phyloP scores from a whole-genome alignment of 805 yeast genomes.

The Candida silvatica region DNA sequence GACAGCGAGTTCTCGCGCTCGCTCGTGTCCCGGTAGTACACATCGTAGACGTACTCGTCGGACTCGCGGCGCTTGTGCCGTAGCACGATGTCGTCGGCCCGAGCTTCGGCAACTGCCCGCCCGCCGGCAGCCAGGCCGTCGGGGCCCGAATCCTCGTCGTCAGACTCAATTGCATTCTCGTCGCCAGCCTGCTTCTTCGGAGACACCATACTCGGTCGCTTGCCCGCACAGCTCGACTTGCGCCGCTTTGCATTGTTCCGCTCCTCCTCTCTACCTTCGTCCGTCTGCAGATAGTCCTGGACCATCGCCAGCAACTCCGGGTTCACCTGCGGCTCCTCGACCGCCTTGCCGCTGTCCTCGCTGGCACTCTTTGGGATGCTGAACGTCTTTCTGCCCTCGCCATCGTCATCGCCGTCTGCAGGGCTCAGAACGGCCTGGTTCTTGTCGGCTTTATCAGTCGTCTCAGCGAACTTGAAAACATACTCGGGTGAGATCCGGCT shows the following conservation, averaged over 20 bases:
- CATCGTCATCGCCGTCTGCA: not conserved
- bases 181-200: not conserved
- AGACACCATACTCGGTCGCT: constrained; percentile 2
- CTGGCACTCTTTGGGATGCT: not conserved
- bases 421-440: not conserved
- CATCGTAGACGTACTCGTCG: constrained; percentile 84
- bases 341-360: constrained; percentile 1
- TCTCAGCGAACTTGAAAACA: constrained; percentile 34
- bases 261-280: constrained; percentile 11
- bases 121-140: no score
- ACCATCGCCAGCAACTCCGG: constrained; percentile 72
- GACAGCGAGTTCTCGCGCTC: constrained; percentile 24
- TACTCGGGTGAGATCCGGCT: constrained; percentile 15
- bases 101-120: no score
- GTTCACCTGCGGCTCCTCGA: constrained; percentile 33
- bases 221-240: constrained; percentile 16
- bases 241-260: constrained; percentile 17
- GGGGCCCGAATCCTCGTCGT: no score
- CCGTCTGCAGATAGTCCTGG: constrained; percentile 42
- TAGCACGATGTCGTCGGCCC: no score
- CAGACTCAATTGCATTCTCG: constrained; percentile 22
- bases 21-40: constrained; percentile 61
- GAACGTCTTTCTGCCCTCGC: not conserved
- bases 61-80: no score
- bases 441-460: not conserved